Conservation (phyloP, 2,329 filamentous ascomycete species). For the Arthroderma sp. region DNA sequence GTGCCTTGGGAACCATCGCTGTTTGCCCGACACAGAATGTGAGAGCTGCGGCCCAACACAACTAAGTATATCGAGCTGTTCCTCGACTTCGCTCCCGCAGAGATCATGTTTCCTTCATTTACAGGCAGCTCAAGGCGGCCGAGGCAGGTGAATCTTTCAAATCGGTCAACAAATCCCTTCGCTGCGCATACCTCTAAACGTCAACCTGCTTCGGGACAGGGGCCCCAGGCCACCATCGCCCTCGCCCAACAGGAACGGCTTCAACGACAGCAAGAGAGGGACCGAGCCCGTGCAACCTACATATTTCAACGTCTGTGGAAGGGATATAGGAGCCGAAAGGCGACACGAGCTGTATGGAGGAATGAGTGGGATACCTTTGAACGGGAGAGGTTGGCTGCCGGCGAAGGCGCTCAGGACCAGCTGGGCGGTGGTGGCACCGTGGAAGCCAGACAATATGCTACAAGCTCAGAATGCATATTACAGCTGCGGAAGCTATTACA, state of each 20-base stretch:
- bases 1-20: too few species aligned
- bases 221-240: constrained; percentile 63
- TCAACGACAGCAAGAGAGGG: constrained; percentile 66
- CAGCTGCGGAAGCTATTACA: constrained; percentile 55
- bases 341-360: constrained; percentile 45
- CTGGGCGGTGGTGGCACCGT: constrained; percentile 12
- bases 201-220: constrained; percentile 43
- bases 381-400: constrained; percentile 15
- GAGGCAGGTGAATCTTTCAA: constrained; percentile 88
- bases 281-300: constrained; percentile 58
- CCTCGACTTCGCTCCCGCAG: not conserved
- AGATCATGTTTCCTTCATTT: constrained; percentile 77
- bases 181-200: constrained; percentile 43
- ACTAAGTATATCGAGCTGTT: too few species aligned
- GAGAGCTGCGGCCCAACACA: too few species aligned
- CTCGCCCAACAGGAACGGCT: constrained; percentile 78
- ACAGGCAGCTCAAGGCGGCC: constrained; percentile 73
- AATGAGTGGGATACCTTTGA: constrained; percentile 51
- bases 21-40: too few species aligned
- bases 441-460: constrained; percentile 16
- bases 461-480: constrained; percentile 28
- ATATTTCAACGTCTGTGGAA: constrained; percentile 72
- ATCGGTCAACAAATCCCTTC: constrained; percentile 69
- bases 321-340: constrained; percentile 52
- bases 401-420: constrained; percentile 16